Base-by-base conservation (phyloP, 345 rosid species). In the Ricinus communis region DNA sequence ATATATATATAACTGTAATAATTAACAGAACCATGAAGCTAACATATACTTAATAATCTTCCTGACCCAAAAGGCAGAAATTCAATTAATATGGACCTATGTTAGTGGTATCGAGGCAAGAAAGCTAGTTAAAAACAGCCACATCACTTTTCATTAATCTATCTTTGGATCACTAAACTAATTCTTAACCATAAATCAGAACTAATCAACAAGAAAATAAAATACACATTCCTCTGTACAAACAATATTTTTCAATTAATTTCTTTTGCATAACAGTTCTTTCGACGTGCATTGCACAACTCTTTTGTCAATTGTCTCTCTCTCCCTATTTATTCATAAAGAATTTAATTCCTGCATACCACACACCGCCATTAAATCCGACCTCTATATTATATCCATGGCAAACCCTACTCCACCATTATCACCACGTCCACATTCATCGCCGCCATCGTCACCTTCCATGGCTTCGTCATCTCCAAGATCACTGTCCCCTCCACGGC, bases 251-350 rank as follows among this genome's bases (percentile, higher is more conserved):
- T 50, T 3, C 5, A 5, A 11, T 21, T 24, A 27, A 1, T 65
- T 45, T 47, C 5, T 43, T 45, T 1, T 10, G 0, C 69, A 22
- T 8, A 28, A 19, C 21, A 69, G 8, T 0, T 33, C 62, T 15
- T 5, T 16, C 33, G 22, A 66, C 66, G 76, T 73, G 76, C 71
- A 66, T 55, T 25, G 71, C 71, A 53, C 21, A 72, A 28, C 70
- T 46, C 31, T 47, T n/a, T n/a, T 5, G 14, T 33, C 31, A 4
- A 1, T 10, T 2, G n/a, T 40, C 5, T 22, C 24, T 19, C 21
- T n/a, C 24, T 22, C 21, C 22, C 5, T 38, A 38, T 38, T 38
- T 9, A 38, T 9, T 4, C 4, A 38, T 38, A 4, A 38, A 38
- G 5, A 38, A 38, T 38, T 38, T 43, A 43, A 8, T 43, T 43